Evolutionary conservation across 73 alveolate genomes (phyloP), one percentile per base, ranked within the genome.

Genomic region (Urostyla sp.): DNA sequence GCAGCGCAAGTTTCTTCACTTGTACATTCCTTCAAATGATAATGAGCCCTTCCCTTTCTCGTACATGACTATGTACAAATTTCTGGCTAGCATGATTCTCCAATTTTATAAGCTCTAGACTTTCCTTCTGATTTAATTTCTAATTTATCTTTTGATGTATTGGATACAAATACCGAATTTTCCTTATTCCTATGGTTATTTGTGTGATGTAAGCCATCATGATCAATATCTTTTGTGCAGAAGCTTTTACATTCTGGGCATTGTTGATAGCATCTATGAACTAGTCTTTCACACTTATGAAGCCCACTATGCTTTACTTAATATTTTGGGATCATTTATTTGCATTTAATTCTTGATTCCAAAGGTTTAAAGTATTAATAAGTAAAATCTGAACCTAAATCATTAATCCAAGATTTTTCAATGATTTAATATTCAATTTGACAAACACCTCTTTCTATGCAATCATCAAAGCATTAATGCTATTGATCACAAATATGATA

Each of bases 41-140:
- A 48, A 61, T 84, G 92, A 40, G 82, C 82, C 45, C 92, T 40
- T 0, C 92, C 92, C 46, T 79, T 84, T 57, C 89, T 55, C 23
- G 0, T 0, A 37, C 92, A 84, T 35, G 66, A 35, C 15, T 36
- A 0, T 21, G 84, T 61, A 31, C 92, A 84, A 6, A 37, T 57
- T 43, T 84, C 92, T 11, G 92, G 92, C 0, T 37, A 0, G 49
- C 89, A 44, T n/a, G 84, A 30, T 46, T 84, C 92, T 21, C 85
- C 88, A 6, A 72, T 67, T 0, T 49, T 45, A 35, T 75, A 78
- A 26, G 34, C 75, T 43, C 88, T 77, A 37, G 38, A 0, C 30
- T 51, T 46, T 23, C 72, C 63, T 72, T 26, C 73, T 78, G 40
- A 34, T 0, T 56, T 31, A 0, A 77, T 0, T 10, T 34, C 11